Percentiles rank a stretch among this genome's conserved stretches.
phyloP scores from a whole-genome alignment of 441 rosid genomes.

The Bruguiera hainesii region DNA sequence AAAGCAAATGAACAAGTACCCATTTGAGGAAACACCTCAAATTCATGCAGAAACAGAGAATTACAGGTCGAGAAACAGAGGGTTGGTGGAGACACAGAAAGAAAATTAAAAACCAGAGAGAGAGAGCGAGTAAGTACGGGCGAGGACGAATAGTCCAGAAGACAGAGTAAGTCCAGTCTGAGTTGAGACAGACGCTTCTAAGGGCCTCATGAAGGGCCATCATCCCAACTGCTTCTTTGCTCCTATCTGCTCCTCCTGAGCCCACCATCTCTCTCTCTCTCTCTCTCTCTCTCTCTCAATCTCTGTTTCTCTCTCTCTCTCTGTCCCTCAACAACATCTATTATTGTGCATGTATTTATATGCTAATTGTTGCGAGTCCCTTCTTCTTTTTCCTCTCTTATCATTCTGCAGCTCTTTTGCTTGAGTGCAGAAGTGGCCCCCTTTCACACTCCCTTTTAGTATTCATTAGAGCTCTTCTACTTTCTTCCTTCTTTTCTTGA shows the following conservation, averaged over 20 bases:
- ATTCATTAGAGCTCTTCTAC: no score
- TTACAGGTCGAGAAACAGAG: conserved; percentile 7
- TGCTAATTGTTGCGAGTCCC: no score
- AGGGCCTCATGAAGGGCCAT: conserved; percentile 99
- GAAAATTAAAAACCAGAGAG: background rate
- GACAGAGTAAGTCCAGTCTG: conserved; percentile 99
- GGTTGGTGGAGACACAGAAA: conserved; percentile 13
- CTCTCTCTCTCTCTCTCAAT: conserved; percentile 26
- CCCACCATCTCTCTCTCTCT: conserved; percentile 68
- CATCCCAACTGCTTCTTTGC: conserved; percentile 99
- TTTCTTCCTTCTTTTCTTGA: no score
- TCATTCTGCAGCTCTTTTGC: no score
- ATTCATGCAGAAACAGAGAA: conserved; percentile 15
- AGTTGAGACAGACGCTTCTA: conserved; percentile 87
- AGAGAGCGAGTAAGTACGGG: conserved; percentile 48
- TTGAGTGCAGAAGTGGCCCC: no score
- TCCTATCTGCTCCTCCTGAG: conserved; percentile 90
- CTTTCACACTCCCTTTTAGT: no score
- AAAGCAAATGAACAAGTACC: conserved; percentile 10
- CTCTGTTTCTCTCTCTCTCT: conserved; percentile 22
- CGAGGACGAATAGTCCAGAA: conserved; percentile 99
- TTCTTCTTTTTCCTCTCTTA: no score
- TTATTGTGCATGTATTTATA: no score
- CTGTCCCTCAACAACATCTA: conserved; percentile 14
- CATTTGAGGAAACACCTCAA: conserved; percentile 32